Evolutionary conservation across 2,329 filamentous ascomycete genomes (phyloP).

Genomic region (Aspergillus pseudoglaucus): DNA sequence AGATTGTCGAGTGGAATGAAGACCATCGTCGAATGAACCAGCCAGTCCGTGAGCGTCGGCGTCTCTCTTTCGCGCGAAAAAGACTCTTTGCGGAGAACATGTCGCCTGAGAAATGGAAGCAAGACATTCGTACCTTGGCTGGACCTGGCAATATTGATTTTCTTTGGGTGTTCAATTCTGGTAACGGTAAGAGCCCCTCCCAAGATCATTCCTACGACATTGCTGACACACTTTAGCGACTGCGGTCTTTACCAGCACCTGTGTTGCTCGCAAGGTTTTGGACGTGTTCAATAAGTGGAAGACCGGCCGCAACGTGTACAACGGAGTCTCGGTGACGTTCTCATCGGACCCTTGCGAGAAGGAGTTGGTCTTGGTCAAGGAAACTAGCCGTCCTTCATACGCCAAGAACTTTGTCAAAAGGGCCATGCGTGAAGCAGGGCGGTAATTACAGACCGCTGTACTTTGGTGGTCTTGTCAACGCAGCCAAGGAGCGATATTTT

Average conservation of each 20-base stretch:
- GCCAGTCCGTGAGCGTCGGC: conserved; percentile 32
- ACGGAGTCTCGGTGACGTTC: conserved; percentile 29
- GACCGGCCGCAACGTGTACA: conserved; percentile 22
- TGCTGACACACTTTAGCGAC: conserved; percentile 25
- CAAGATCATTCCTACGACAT: background rate
- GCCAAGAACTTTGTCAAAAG: conserved; percentile 13
- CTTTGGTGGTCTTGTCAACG: too few relatives aligned
- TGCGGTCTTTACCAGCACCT: conserved; percentile 33
- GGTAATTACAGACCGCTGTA: too few relatives aligned
- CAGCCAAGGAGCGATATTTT: too few relatives aligned
- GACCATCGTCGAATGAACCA: conserved; percentile 30
- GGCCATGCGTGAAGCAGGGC: conserved; percentile 4
- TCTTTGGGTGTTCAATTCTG: conserved; percentile 37
- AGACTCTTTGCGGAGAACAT: conserved; percentile 30
- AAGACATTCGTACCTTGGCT: conserved; percentile 28
- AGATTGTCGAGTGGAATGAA: conserved; percentile 28
- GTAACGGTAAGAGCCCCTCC: conserved; percentile 31
- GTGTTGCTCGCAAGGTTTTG: conserved; percentile 28
- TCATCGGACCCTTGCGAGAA: conserved; percentile 38
- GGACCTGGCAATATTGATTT: conserved; percentile 34
- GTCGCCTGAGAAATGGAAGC: conserved; percentile 28
- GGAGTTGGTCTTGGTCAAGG: conserved; percentile 25
- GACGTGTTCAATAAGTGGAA: conserved; percentile 27
- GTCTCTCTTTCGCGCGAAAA: conserved; percentile 36
- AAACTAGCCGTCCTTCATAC: conserved; percentile 10